Evolutionary conservation across 1,284 basidiomycete species (phyloP), one percentile per base, ranked within the genome.

Genomic region (Coriolopsis trogii): DNA sequence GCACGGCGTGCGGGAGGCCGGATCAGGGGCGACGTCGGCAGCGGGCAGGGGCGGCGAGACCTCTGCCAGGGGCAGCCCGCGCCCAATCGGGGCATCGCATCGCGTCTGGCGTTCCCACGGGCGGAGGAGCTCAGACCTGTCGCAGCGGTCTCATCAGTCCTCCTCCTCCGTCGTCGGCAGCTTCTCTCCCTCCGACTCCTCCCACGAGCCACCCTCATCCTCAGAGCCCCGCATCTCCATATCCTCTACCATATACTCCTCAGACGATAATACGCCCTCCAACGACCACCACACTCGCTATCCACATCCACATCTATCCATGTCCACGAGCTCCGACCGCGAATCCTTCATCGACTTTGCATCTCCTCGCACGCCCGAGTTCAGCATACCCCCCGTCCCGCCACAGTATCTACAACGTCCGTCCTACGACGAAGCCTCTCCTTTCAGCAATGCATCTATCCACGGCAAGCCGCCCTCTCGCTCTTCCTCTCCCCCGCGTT

Each of bases 291-390:
- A n/a, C 62, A 60, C 67, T 62, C 40, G 59, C 61, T 52, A 53
- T 52, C 44, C 54, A 56, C 63, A 57, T 55, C 46, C 41, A 61
- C 51, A 42, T n/a, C n/a, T n/a, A n/a, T n/a, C n/a, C n/a, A n/a
- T n/a, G n/a, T n/a, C 55, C 58, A 63, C 66, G 57, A 55, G 49
- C 55, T 51, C 64, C 15, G 58, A 73, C 59, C 72, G 71, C 60
- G 69, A 76, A 55, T 85, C 82, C 20, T 85, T 84, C 64, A 82
- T 85, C 39, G 83, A 85, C 65, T 67, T 84, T 43, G 65, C 70
- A 41, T 79, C 63, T 34, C 62, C 64, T 25, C 47, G 54, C 21
- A 54, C 58, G 21, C 49, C 59, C 42, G 61, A 65, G 10, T 59
- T 56, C 16, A 25, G 36, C 47, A 51, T 49, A 51, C 49, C 51